A percentile compares a stretch with the other conserved stretches of the same genome.
These are phyloP conservation scores for Prototheca wickerhamii DNA, from an alignment of 163 green algal species.

Conservation along the genomic window DNA sequence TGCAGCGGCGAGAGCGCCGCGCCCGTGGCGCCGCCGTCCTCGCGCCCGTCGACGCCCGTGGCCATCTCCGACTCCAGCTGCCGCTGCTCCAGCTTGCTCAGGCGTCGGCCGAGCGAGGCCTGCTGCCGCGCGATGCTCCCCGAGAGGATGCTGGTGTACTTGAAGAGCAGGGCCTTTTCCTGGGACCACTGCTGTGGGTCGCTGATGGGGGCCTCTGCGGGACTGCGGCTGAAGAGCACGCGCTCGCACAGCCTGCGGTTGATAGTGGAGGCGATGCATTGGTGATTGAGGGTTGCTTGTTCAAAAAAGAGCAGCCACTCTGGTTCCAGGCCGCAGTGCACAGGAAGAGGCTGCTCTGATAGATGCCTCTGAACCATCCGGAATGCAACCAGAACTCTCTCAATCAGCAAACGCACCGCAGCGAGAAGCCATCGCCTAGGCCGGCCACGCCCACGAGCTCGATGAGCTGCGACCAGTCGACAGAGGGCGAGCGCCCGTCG, in stretches of 20 bases:
- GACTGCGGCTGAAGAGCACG: slow-evolving; percentile 15
- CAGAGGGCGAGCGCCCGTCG: not conserved
- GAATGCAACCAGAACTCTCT: not conserved
- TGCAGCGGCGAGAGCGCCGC: not conserved
- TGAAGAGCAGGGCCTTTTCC: slow-evolving; percentile 27
- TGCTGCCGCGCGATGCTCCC: slow-evolving; percentile 3
- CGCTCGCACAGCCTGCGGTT: slow-evolving; percentile 20
- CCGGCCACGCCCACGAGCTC: slow-evolving; percentile 15
- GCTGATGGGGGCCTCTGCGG: not conserved
- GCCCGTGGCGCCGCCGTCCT: not conserved
- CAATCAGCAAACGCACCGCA: slow-evolving; percentile 9
- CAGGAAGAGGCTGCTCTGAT: not conserved
- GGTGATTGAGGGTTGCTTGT: not conserved
- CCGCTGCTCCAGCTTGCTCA: slow-evolving; percentile 3
- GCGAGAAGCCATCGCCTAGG: slow-evolving; percentile 11
- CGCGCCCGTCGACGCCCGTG: not conserved
- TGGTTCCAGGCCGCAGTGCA: not conserved
- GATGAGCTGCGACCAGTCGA: slow-evolving; percentile 12
- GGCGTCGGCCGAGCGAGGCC: slow-evolving; percentile 1
- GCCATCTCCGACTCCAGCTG: not conserved
- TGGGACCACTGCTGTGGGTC: slow-evolving; percentile 13
- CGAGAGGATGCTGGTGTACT: slow-evolving; percentile 13
- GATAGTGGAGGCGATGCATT: not conserved
- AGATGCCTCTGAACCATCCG: slow-evolving; percentile 1
- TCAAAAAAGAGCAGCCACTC: not conserved